These are phyloP conservation scores for Leishmania arabica DNA, from an alignment of 208 protist species.

Conservation along the genomic window DNA sequence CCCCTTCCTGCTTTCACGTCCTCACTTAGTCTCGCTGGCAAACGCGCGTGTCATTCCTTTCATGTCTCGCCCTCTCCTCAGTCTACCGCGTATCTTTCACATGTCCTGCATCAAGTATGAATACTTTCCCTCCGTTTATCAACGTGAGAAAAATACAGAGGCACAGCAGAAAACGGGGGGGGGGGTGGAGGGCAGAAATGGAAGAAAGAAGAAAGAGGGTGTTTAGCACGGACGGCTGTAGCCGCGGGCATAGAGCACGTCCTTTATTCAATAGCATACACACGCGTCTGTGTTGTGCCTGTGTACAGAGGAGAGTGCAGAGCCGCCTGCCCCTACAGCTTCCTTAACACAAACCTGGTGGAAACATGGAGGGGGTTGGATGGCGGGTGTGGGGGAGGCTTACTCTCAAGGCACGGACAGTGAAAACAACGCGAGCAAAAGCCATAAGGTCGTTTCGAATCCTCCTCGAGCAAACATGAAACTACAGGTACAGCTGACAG, in stretches of 20 bases:
- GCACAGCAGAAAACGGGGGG: no score
- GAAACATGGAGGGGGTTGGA: neutral
- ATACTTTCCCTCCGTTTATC: no score
- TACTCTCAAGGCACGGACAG: neutral
- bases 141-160: no score
- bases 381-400: neutral
- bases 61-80: no score
- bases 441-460: neutral
- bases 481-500: neutral
- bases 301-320: neutral
- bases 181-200: neutral
- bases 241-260: neutral
- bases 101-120: no score
- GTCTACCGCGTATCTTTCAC: no score
- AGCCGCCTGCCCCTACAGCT: neutral
- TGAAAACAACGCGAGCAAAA: neutral
- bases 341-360: neutral
- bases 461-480: neutral
- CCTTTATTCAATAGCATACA: neutral
- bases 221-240: neutral
- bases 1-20: no score
- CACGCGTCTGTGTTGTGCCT: neutral
- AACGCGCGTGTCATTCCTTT: no score
- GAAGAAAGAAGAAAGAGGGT: neutral
- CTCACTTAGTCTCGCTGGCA: no score